Evolutionary conservation across 805 yeast species (phyloP), one percentile per base, ranked within the genome.

Genomic region (Kazachstania viticola): DNA sequence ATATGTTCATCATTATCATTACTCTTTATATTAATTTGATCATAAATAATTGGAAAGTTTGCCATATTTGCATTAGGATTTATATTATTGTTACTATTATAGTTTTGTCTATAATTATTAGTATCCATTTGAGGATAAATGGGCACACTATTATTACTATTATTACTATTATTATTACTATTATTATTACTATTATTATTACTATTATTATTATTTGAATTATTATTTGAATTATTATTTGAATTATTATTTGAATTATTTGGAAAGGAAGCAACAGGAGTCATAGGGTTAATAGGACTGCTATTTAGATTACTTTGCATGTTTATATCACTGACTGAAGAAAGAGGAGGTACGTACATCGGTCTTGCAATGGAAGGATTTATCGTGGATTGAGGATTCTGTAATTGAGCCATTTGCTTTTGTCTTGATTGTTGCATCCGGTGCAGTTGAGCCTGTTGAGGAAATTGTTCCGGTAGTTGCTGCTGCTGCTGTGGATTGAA

Each of bases 361-460:
- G n/a, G n/a, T n/a, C n/a, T n/a, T n/a, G n/a, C n/a, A n/a, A n/a
- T n/a, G n/a, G n/a, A n/a, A n/a, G n/a, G n/a, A n/a, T n/a, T n/a
- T n/a, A n/a, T n/a, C n/a, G n/a, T n/a, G n/a, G n/a, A n/a, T 9
- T 29, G 31, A 14, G 21, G 31, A 13, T 28, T 23, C 19, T 28
- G 30, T 7, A 18, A 13, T n/a, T 18, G 12, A 4, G 21, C 7
- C 21, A 21, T 25, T 29, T 29, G 31, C 8, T 29, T 25, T 21
- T 29, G 31, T 11, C 11, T 11, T 14, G 19, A 25, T 17, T 29
- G 31, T 14, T 29, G 31, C 14, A 21, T 25, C 16, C 21, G 31
- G n/a, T 14, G 22, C 14, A 13, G 14, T 6, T 28, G 25, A 18
- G 18, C 14, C 30, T 28, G 21, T 19, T 19, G 21, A 7, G 7